Evolutionary conservation across 768 basidiomycete genomes (phyloP).

Genomic region (Suillus subluteus): DNA sequence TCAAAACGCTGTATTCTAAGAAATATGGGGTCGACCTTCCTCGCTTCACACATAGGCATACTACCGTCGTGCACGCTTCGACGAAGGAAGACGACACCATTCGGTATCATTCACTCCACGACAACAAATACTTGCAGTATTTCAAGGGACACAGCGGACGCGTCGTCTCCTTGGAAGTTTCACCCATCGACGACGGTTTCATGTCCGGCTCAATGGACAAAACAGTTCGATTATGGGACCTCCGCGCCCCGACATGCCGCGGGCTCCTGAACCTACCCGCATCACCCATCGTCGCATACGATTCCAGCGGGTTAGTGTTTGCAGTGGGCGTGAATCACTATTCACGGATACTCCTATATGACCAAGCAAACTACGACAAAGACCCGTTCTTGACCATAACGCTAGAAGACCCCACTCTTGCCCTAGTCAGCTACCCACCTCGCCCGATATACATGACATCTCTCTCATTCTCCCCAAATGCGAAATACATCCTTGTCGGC

Average conservation of each 20-base stretch:
- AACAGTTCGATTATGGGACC: slow-evolving; percentile 96
- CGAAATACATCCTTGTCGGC: slow-evolving; percentile 88
- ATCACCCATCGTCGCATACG: slow-evolving; percentile 82
- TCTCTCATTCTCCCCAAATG: slow-evolving; percentile 86
- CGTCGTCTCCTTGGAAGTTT: slow-evolving; percentile 89
- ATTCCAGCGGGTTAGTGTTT: slow-evolving; percentile 80
- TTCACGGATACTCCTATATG: slow-evolving; percentile 83
- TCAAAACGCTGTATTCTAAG: slow-evolving; percentile 85
- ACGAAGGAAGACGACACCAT: slow-evolving; percentile 96
- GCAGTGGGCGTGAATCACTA: slow-evolving; percentile 85
- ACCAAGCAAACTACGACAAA: slow-evolving; percentile 86
- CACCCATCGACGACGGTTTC: slow-evolving; percentile 92
- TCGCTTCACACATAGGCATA: slow-evolving; percentile 91
- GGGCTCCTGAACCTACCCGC: slow-evolving; percentile 79
- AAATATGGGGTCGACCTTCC: slow-evolving; percentile 97
- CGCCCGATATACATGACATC: slow-evolving; percentile 91
- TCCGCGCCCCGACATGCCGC: slow-evolving; percentile 76
- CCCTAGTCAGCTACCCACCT: slow-evolving; percentile 80
- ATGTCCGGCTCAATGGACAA: slow-evolving; percentile 94
- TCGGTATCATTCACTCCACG: slow-evolving; percentile 92
- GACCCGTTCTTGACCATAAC: slow-evolving; percentile 86
- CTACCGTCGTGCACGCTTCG: slow-evolving; percentile 85
- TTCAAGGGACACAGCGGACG: slow-evolving; percentile 92
- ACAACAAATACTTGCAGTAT: slow-evolving; percentile 95
- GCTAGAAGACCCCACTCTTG: slow-evolving; percentile 79